These are phyloP conservation scores for Rhodamnia rubescens DNA, from an alignment of 345 rosid species.

Conservation along the genomic window DNA sequence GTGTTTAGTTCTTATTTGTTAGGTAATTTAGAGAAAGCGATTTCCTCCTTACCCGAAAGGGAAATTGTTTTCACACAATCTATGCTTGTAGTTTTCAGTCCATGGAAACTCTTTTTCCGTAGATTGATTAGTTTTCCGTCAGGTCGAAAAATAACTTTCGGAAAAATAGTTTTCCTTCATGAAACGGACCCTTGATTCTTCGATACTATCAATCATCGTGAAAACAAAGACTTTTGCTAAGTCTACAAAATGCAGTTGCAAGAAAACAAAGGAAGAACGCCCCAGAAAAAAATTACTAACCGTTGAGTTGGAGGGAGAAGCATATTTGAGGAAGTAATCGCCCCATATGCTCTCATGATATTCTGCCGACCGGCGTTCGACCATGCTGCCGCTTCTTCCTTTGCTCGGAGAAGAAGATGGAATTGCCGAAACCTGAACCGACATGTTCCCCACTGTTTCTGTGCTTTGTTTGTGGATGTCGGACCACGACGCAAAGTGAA, in stretches of 20 bases:
- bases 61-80: not conserved
- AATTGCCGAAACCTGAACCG: not conserved
- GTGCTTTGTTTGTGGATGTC: not conserved
- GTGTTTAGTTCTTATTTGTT: not conserved
- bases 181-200: not conserved
- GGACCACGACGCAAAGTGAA: not conserved
- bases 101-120: no score
- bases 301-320: not conserved
- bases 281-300: not conserved
- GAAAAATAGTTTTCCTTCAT: not conserved
- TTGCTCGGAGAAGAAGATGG: not conserved
- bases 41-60: not conserved
- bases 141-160: not conserved
- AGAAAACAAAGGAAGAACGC: not conserved
- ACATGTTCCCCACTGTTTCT: not conserved
- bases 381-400: not conserved
- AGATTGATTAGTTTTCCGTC: not conserved
- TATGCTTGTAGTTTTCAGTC: not conserved
- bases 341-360: conserved; percentile 13
- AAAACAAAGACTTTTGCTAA: not conserved
- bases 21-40: no score
- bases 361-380: not conserved
- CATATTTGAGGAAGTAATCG: conserved; percentile 2
- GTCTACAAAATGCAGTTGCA: not conserved
- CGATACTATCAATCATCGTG: not conserved